phyloP scores from a whole-genome alignment of 2,329 filamentous ascomycete genomes.

The Tetracladium maxilliforme region DNA sequence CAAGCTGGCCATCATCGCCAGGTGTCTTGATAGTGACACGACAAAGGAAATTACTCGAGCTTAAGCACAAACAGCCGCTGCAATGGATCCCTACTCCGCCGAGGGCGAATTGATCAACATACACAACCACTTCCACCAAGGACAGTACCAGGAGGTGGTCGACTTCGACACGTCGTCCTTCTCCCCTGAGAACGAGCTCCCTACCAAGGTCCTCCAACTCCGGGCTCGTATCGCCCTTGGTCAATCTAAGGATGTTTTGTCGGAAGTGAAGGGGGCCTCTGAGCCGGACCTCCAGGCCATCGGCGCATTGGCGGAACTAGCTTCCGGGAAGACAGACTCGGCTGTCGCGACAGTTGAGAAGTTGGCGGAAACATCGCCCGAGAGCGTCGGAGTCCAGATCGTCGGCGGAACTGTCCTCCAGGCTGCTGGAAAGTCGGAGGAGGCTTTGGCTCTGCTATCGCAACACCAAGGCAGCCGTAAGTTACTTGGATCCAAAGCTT shows the following conservation, averaged over 20 bases:
- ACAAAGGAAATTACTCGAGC: background rate
- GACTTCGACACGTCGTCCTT: slow-evolving; percentile 74
- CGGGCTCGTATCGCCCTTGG: slow-evolving; percentile 75
- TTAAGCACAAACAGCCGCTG: background rate
- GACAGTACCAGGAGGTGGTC: slow-evolving; percentile 75
- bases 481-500: slow-evolving; percentile 16
- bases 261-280: slow-evolving; percentile 47
- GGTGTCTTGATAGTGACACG: too few relatives aligned
- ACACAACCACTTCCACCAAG: slow-evolving; percentile 58
- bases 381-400: slow-evolving; percentile 72
- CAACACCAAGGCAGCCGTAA: slow-evolving; percentile 78
- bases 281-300: slow-evolving; percentile 66
- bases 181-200: slow-evolving; percentile 61
- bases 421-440: slow-evolving; percentile 66
- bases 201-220: slow-evolving; percentile 64
- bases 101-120: slow-evolving; percentile 61
- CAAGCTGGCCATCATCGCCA: too few relatives aligned
- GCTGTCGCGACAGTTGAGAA: slow-evolving; percentile 51
- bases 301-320: slow-evolving; percentile 56
- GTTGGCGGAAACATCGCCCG: slow-evolving; percentile 49
- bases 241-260: slow-evolving; percentile 58
- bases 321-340: slow-evolving; percentile 40
- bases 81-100: slow-evolving; percentile 56
- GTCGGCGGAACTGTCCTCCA: slow-evolving; percentile 72
- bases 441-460: slow-evolving; percentile 64